These are phyloP conservation scores for Candida sanyaensis DNA, from an alignment of 1,139 yeast genomes.

Conservation along the genomic window DNA sequence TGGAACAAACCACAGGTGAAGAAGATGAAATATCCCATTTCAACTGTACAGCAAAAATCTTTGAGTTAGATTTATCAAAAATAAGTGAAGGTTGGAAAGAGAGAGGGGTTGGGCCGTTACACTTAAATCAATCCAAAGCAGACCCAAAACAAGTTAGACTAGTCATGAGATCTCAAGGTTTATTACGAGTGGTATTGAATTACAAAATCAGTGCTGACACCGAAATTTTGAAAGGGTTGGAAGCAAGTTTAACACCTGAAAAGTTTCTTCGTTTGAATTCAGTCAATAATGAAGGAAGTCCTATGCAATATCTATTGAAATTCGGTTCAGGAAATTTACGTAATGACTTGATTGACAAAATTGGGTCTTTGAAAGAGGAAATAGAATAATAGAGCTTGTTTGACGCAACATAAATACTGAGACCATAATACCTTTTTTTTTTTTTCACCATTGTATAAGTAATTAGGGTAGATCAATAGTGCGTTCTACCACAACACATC, in stretches of 20 bases:
- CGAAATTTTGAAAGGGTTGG: constrained; percentile 74
- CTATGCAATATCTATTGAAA: constrained; percentile 81
- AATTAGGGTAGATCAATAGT: neutral
- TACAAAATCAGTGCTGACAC: constrained; percentile 60
- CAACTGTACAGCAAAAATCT: constrained; percentile 75
- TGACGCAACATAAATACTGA: neutral
- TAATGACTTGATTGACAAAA: constrained; percentile 54
- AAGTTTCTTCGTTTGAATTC: constrained; percentile 73
- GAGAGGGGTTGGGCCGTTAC: constrained; percentile 86
- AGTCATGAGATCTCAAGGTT: constrained; percentile 90
- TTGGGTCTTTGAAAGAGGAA: constrained; percentile 38
- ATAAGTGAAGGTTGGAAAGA: constrained; percentile 90
- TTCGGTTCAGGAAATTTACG: constrained; percentile 67
- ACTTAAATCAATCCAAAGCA: constrained; percentile 61
- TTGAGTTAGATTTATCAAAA: constrained; percentile 66
- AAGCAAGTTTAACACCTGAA: constrained; percentile 76
- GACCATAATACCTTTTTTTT: neutral
- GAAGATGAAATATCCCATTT: constrained; percentile 77
- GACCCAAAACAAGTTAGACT: constrained; percentile 48
- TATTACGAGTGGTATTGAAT: constrained; percentile 80
- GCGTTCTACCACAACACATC: neutral
- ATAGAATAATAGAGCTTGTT: constrained; percentile 5
- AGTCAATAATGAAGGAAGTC: constrained; percentile 53
- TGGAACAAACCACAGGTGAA: constrained; percentile 77
- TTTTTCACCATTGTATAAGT: neutral